phyloP scores from a whole-genome alignment of 768 basidiomycete genomes.

The Rhodotorula graminis region DNA sequence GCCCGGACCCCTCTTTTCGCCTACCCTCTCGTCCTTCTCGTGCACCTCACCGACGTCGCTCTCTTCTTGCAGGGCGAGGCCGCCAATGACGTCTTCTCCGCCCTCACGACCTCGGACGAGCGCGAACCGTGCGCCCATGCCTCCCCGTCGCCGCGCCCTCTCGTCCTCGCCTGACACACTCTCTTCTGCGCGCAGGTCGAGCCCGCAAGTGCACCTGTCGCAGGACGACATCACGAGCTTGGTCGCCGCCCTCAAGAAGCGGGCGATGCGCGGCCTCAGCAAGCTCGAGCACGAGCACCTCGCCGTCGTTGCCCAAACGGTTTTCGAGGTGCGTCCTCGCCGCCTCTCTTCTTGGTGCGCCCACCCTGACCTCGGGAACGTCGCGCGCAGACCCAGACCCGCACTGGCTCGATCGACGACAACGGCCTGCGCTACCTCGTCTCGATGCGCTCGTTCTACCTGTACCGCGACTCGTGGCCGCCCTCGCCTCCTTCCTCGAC shows the following conservation, averaged over 20 bases:
- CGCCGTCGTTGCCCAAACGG: slow-evolving; percentile 76
- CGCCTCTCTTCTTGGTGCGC: neutral
- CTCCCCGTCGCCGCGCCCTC: neutral
- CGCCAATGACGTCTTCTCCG: slow-evolving; percentile 11
- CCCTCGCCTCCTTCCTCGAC: neutral
- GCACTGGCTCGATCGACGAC: slow-evolving; percentile 79
- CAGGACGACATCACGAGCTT: slow-evolving; percentile 49
- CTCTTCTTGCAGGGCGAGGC: neutral
- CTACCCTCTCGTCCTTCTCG: rapidly evolving
- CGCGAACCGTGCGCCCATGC: neutral
- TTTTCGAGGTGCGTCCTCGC: slow-evolving; percentile 58
- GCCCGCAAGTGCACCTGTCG: neutral
- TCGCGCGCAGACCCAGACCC: slow-evolving; percentile 84
- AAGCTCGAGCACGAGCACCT: slow-evolving; percentile 77
- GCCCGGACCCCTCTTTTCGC: neutral
- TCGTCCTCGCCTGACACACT: too few species aligned
- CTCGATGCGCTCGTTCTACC: slow-evolving; percentile 73
- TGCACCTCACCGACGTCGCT: neutral
- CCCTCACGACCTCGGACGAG: neutral
- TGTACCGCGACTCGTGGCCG: neutral
- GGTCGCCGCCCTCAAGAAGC: slow-evolving; percentile 60
- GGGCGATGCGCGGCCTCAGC: slow-evolving; percentile 65
- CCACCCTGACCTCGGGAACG: too few species aligned
- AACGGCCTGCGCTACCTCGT: slow-evolving; percentile 90
- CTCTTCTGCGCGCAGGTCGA: neutral